Conservation (phyloP, 2,329 filamentous ascomycete genomes). For the Tolypocladium sp. region DNA sequence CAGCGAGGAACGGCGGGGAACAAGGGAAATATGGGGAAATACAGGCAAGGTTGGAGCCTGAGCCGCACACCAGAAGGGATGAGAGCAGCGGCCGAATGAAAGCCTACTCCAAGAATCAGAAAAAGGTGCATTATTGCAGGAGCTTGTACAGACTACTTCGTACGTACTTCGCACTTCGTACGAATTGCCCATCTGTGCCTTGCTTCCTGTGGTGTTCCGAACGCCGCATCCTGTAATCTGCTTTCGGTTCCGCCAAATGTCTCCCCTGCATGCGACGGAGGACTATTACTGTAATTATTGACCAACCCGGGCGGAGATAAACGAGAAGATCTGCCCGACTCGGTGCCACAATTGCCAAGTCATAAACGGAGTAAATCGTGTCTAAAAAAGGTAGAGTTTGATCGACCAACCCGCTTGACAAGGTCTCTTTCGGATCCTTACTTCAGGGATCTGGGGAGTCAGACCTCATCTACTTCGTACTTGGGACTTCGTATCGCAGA, state of each 20-base stretch:
- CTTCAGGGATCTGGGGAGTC: neutral
- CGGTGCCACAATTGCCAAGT: neutral
- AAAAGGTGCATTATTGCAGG: neutral
- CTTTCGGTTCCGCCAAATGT: neutral
- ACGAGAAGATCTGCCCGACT: neutral
- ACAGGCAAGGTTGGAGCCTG: too few species aligned
- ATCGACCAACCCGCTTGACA: neutral
- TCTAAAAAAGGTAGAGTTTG: neutral
- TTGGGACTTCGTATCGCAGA: neutral
- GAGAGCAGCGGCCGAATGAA: neutral
- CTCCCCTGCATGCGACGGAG: neutral
- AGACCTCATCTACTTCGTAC: neutral
- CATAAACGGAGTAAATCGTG: neutral
- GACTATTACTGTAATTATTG: too few species aligned
- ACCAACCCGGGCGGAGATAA: neutral
- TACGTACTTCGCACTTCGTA: neutral
- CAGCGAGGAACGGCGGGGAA: too few species aligned
- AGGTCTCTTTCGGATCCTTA: too few species aligned
- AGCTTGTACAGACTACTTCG: neutral
- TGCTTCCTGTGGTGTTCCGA: neutral
- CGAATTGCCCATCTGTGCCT: neutral
- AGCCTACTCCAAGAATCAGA: neutral
- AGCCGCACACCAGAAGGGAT: too few species aligned
- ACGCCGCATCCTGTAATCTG: neutral
- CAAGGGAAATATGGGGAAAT: too few species aligned